Evolutionary conservation across 2,329 filamentous ascomycete species (phyloP).

Genomic region (Apiospora aurea): DNA sequence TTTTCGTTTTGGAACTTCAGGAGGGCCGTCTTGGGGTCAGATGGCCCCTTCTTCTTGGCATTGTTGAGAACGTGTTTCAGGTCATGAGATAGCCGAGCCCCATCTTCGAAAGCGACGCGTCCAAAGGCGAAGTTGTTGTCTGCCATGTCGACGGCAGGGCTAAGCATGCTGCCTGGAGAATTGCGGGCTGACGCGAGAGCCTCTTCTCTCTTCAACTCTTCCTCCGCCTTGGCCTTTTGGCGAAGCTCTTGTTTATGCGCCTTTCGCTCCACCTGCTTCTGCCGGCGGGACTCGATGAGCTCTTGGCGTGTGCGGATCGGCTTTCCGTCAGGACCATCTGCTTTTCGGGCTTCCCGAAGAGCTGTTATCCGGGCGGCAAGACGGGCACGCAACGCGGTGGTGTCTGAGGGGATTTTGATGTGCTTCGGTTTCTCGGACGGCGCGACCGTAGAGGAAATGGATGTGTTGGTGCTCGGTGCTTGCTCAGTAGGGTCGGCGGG

Average conservation of each 20-base stretch:
- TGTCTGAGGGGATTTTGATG: constrained; percentile 73
- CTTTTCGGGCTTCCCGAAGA: constrained; percentile 85
- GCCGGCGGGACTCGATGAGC: constrained; percentile 85
- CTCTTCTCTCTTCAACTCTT: constrained; percentile 71
- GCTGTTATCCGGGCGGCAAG: constrained; percentile 85
- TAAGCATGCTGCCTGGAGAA: constrained; percentile 65
- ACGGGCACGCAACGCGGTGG: constrained; percentile 77
- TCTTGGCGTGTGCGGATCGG: constrained; percentile 88
- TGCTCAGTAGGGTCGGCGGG: constrained; percentile 52
- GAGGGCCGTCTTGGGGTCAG: constrained; percentile 86
- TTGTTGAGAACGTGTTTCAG: constrained; percentile 68
- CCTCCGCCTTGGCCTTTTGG: constrained; percentile 78
- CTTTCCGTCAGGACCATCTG: constrained; percentile 82
- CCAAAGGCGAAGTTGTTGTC: constrained; percentile 86
- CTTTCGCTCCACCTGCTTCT: constrained; percentile 86
- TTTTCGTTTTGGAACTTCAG: constrained; percentile 86
- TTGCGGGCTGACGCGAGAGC: constrained; percentile 65
- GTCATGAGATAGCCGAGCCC: constrained; percentile 77
- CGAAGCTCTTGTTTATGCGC: constrained; percentile 88
- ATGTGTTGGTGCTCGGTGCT: constrained; percentile 67
- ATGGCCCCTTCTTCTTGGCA: constrained; percentile 80
- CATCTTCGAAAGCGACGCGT: constrained; percentile 88
- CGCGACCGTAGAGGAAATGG: constrained; percentile 70
- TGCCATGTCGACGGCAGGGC: constrained; percentile 59
- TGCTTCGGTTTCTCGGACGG: constrained; percentile 69